Evolutionary conservation across 1,284 basidiomycete species (phyloP), one percentile per base, ranked within the genome.

Genomic region (Sanguinoderma infundibulare): DNA sequence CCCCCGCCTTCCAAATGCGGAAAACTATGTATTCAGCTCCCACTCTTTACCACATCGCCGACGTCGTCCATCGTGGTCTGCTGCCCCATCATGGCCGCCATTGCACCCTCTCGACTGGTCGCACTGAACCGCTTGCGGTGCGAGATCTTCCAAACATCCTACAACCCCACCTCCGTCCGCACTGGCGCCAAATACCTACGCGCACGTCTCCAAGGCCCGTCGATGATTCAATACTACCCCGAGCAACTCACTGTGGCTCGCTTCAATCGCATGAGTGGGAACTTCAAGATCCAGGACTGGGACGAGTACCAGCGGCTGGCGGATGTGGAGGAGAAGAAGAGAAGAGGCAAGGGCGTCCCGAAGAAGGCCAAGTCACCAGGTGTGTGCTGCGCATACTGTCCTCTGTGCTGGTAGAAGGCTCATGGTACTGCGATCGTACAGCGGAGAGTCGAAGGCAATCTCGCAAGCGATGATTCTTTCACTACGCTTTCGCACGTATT

Each of bases 161-260:
- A 90, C 75, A 96, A 96, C 75, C 93, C 93, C 0, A 83, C 82
- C 5, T 86, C 86, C 44, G 73, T 85, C 8, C 88, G 94, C 28
- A 94, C 91, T 0, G 94, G 94, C 35, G 87, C 91, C 22, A 96
- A 96, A 76, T 92, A 95, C 78, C 85, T 96, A 51, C 86, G 89
- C 40, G 80, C 83, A 30, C 83, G 88, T 6, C 83, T 96, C 36
- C 84, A 87, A 1, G 94, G 94, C 0, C 92, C 92, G 0, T 82
- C 89, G 49, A 90, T 95, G 85, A 73, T 89, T 67, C 78, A 83
- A 17, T 96, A 96, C 79, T 94, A 94, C 75, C 90, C 90, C 0
- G 74, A 77, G 30, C 73, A 77, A 26, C 70, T 90, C 60, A 80
- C 85, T 58, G 77, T 92, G 55, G 72, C 84, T 24, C 78, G 80